Evolutionary conservation across 1,284 basidiomycete species (phyloP).

Genomic region (Cutaneotrichosporon dermatis): DNA sequence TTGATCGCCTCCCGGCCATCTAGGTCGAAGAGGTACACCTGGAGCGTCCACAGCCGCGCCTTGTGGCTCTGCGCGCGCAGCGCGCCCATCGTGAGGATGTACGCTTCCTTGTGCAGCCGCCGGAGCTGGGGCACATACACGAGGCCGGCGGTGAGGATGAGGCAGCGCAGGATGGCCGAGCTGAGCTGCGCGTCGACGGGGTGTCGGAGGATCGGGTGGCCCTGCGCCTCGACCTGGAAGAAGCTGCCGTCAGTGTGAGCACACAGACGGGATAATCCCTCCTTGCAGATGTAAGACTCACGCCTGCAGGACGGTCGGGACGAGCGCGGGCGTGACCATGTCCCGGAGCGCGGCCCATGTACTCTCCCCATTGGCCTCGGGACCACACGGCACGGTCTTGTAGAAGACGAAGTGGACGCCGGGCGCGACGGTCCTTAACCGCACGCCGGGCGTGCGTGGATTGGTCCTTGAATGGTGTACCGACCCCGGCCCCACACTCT

Average conservation of each 20-base stretch:
- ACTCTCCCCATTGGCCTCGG: neutral
- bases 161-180: neutral
- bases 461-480: neutral
- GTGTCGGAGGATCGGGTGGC: neutral
- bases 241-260: neutral
- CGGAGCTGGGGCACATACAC: slow-evolving; percentile 1
- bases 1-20: neutral
- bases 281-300: neutral
- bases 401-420: slow-evolving; percentile 4
- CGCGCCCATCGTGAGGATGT: neutral
- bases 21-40: slow-evolving; percentile 1
- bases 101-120: neutral
- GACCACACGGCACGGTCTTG: neutral
- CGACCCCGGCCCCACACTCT: neutral
- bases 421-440: neutral
- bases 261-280: no score
- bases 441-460: neutral
- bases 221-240: neutral
- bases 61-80: neutral
- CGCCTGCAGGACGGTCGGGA: neutral
- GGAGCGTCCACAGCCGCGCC: neutral
- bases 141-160: slow-evolving; percentile 2
- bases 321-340: neutral
- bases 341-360: neutral
- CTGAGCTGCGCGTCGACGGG: neutral